phyloP scores from a whole-genome alignment of 2,329 filamentous ascomycete genomes.

The Paraphaeosphaeria minitans region DNA sequence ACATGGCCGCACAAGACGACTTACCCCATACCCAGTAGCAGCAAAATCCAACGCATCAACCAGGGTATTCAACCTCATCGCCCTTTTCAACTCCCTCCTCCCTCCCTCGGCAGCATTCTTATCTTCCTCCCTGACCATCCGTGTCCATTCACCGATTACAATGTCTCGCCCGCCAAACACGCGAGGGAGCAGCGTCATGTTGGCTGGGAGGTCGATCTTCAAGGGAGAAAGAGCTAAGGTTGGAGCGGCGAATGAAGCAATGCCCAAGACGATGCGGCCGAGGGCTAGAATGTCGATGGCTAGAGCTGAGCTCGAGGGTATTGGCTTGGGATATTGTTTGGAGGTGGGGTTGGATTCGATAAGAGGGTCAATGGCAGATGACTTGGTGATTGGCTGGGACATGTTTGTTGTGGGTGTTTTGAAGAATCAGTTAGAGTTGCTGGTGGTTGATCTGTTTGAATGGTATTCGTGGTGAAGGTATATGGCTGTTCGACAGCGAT shows the following conservation, averaged over 20 bases:
- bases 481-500: background rate
- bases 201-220: conserved; percentile 20
- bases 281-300: conserved; percentile 28
- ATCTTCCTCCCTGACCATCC: conserved; percentile 30
- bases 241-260: conserved; percentile 27
- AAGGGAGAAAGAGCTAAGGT: conserved; percentile 26
- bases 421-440: background rate
- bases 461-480: background rate
- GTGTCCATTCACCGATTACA: conserved; percentile 30
- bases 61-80: conserved; percentile 28
- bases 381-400: conserved; percentile 9
- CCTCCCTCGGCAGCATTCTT: conserved; percentile 20
- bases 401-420: background rate
- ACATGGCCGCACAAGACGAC: background rate
- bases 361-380: conserved; percentile 20
- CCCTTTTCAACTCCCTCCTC: conserved; percentile 29
- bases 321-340: conserved; percentile 11
- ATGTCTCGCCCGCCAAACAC: conserved; percentile 32
- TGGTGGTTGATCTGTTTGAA: background rate
- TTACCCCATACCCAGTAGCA: conserved; percentile 15
- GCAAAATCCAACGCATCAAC: conserved; percentile 28
- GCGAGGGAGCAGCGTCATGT: conserved; percentile 21
- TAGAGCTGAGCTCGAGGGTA: conserved; percentile 16
- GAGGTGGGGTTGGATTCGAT: conserved; percentile 18
- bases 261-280: conserved; percentile 27